Base-by-base conservation (phyloP, 148 eudicot species). In the Beta vulgaris region DNA sequence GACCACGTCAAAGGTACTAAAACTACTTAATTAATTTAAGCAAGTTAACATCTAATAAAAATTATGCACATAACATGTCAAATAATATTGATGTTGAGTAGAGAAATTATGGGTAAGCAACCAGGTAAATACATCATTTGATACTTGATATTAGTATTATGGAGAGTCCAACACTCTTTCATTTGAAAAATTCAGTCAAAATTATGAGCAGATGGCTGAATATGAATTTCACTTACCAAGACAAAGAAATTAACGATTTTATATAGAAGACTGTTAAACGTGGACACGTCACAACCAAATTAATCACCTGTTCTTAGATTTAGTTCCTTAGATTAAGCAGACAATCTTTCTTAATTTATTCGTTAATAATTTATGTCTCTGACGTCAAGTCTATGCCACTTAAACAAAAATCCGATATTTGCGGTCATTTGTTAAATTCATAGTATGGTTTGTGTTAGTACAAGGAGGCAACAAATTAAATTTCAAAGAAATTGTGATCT, bases 171-270 rank as follows among this genome's bases (percentile, higher is more conserved):
- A 78, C 81, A 72, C 72, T 34, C 57, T 54, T 78, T 55, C 8
- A 59, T 72, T 73, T 78, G 72, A 65, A 40, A 72, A 72, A 0
- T 49, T 63, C 25, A 40, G 63, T 78, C 76, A 72, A 78, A 40
- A 36, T 6, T 26, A n/a, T 23, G 36, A 11, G 3, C 62, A 64
- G 28, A 42, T 34, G 10, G 49, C 51, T 67, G 32, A 67, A 40
- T 67, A n/a, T 12, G 28, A 9, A n/a, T 65, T 36, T 37, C 11
- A 65, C 9, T 65, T 10, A 67, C 29, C 51, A 23, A 40, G 51
- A 67, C 51, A 67, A 61, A 23, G 42, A 40, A 37, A 67, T 42
- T 3, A 34, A 67, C 26, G 10, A 9, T 67, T 67, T 67, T 12
- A 1, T 8, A 40, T 40, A 23, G 10, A 28, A 25, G 1, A 67